Percentiles rank a stretch among this genome's conserved stretches.
Evolutionary conservation across 208 protist genomes (phyloP).

Genomic region (Lotmaria passim): DNA sequence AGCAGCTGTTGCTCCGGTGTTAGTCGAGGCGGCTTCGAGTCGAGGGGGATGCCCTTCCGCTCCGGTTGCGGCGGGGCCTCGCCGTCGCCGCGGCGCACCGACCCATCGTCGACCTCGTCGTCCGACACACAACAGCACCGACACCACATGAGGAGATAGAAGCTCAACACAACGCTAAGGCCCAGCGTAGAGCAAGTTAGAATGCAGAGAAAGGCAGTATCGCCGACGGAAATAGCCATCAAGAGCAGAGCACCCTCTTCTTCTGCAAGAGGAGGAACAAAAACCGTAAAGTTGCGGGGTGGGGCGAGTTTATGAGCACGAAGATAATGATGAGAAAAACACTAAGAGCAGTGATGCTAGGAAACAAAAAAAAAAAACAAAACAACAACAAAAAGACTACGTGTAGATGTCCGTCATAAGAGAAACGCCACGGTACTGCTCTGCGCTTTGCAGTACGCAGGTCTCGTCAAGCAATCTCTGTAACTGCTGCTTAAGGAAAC

Average conservation of each 20-base stretch:
- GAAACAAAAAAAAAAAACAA: neutral
- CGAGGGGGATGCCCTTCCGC: constrained; percentile 41
- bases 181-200: neutral
- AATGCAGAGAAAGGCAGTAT: constrained; percentile 12
- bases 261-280: too few species aligned
- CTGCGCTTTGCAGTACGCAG: too few species aligned
- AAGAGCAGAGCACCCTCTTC: neutral
- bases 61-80: constrained; percentile 1
- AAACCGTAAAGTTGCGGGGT: too few species aligned
- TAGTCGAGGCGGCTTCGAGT: constrained; percentile 34
- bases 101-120: neutral
- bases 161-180: constrained; percentile 7
- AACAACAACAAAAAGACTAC: neutral
- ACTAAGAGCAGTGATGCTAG: neutral
- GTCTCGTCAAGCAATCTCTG: too few species aligned
- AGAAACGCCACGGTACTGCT: too few species aligned
- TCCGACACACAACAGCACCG: constrained; percentile 10
- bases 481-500: too few species aligned
- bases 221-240: constrained; percentile 5
- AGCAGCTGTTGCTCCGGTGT: constrained; percentile 33
- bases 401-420: neutral
- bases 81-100: neutral
- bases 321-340: neutral
- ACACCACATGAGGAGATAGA: constrained; percentile 16
- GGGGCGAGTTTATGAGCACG: too few species aligned